These are phyloP conservation scores for Sphagnum contortum DNA, from an alignment of 225 moss, liverwort and hornwort species.

Conservation along the genomic window DNA sequence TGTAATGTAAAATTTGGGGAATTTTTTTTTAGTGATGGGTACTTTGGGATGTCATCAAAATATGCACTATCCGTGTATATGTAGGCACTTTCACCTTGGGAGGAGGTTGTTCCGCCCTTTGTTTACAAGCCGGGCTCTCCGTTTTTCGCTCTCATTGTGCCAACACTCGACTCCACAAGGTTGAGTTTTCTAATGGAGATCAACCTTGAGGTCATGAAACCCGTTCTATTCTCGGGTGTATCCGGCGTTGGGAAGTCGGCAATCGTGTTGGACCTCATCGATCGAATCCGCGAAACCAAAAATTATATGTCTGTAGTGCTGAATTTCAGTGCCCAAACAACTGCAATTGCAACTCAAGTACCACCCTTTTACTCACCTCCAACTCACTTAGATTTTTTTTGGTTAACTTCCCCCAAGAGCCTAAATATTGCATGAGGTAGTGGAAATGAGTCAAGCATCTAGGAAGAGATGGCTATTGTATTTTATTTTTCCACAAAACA, in stretches of 20 bases:
- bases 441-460: no score
- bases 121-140: constrained; percentile 30
- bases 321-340: constrained; percentile 92
- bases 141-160: constrained; percentile 77
- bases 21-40: no score
- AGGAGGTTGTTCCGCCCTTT: constrained; percentile 47
- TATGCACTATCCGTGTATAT: no score
- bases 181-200: constrained; percentile 68
- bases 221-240: constrained; percentile 66
- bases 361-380: no score
- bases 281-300: constrained; percentile 40
- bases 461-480: no score
- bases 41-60: no score
- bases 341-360: constrained; percentile 86
- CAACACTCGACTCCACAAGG: constrained; percentile 78
- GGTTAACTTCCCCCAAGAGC: no score
- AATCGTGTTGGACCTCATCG: constrained; percentile 65
- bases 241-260: constrained; percentile 89
- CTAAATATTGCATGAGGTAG: no score
- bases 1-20: no score
- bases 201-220: constrained; percentile 55
- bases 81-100: constrained; percentile 49
- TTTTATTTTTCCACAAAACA: no score
- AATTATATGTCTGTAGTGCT: constrained; percentile 66
- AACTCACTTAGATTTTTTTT: no score